A percentile compares a stretch with the other conserved stretches of the same genome.
Conservation (phyloP, 2,329 filamentous ascomycete species). For the Trichoderma oligosporum region DNA sequence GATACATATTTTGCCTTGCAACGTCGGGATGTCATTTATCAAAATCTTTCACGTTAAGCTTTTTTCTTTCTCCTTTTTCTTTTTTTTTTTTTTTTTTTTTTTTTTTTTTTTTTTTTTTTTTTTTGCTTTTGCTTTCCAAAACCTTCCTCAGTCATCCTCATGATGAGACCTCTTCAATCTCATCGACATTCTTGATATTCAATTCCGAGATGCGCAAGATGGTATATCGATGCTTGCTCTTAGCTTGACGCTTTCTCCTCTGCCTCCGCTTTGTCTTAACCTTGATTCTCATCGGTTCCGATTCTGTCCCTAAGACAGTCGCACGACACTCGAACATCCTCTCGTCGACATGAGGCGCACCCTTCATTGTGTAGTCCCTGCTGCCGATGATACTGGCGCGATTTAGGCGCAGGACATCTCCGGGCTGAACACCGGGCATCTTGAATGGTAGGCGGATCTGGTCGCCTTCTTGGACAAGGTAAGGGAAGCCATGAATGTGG, state of each 20-base stretch:
- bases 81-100: background rate
- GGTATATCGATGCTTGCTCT: constrained; percentile 89
- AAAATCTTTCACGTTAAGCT: background rate
- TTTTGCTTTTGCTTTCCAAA: background rate
- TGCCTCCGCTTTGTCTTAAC: constrained; percentile 79
- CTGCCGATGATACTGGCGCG: constrained; percentile 78
- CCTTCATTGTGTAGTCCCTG: constrained; percentile 85
- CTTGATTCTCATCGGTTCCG: constrained; percentile 71
- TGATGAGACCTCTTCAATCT: constrained; percentile 35
- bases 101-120: background rate
- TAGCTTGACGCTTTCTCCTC: constrained; percentile 68
- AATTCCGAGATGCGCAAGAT: constrained; percentile 81
- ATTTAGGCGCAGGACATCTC: constrained; percentile 84
- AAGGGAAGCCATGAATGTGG: constrained; percentile 75
- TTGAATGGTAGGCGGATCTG: constrained; percentile 72
- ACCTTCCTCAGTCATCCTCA: background rate
- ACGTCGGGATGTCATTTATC: background rate
- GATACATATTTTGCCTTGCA: constrained; percentile 14
- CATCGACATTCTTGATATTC: constrained; percentile 52
- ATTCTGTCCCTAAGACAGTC: constrained; percentile 78
- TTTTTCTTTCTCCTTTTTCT: background rate
- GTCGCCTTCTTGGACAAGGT: constrained; percentile 75
- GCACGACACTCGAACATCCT: constrained; percentile 80
- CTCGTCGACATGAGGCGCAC: constrained; percentile 77
- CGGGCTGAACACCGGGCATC: constrained; percentile 71